Evolutionary conservation across 768 basidiomycete genomes (phyloP), one percentile per base, ranked within the genome.

Genomic region (Lentinula detonsa): DNA sequence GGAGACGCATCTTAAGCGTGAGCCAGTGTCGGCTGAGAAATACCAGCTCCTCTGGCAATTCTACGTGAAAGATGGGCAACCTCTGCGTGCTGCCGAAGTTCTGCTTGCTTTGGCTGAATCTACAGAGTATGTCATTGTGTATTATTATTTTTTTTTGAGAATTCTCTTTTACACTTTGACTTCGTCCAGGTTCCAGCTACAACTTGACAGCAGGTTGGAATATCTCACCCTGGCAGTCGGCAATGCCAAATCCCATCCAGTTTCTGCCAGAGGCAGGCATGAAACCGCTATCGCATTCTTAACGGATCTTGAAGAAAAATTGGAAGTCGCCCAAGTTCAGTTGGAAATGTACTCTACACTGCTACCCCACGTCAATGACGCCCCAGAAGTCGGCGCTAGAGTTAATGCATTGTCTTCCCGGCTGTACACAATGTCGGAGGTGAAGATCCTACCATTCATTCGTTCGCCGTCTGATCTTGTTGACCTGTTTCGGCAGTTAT

Each of bases 251-350:
- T 96, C 96, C 15, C 93, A 95, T 70, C 90, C 92, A 1, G 83
- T 92, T 8, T 87, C 93, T 18, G 78, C 83, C 16, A 82, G 85
- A 34, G 88, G 90, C 9, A 80, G 84, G 61, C 90, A 94, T 65
- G 91, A 95, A 70, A 89, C 88, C 34, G 92, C 93, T n/a, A 93
- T 98, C 54, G 88, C 92, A 54, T 97, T 98, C 78, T 81, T 96
- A n/a, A 93, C 90, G 0, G 90, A 92, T 65, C 78, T 97, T 18
- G 95, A 98, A 76, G 97, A 99, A 73, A 94, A 95, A 70, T 82
- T 98, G 11, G 97, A 99, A 48, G 97, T 99, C 28, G 92, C 95
- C 5, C 91, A 96, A 74, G 93, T 98, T 8, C 97, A 99, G 69
- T 76, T 95, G n/a, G 96, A 98, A 72, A 82, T 97, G 51, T 91